Percentiles rank a stretch among this genome's conserved stretches.
These are phyloP conservation scores for Tetradesmus lagerheimii DNA, from an alignment of 139 green algal species.

Conservation along the genomic window DNA sequence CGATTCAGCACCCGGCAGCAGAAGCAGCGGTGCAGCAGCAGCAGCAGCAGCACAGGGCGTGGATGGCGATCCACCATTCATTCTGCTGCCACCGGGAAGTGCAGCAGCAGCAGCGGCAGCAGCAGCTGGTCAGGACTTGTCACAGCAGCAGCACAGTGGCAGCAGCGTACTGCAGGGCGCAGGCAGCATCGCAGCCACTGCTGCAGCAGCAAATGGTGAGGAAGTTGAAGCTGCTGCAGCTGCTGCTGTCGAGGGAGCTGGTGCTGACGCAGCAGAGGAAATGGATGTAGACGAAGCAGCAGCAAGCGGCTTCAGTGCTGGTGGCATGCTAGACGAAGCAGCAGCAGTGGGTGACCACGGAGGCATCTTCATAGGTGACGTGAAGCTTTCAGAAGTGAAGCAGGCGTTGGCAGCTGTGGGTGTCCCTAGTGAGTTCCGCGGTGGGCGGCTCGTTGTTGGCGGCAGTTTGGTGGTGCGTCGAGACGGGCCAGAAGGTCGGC, in stretches of 20 bases:
- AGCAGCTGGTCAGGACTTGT: not conserved
- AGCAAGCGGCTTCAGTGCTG: not conserved
- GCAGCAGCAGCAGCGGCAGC: not conserved
- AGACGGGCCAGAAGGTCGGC: slow-evolving; percentile 19
- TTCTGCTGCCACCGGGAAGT: not conserved
- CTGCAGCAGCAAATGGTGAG: not conserved
- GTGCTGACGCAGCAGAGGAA: not conserved
- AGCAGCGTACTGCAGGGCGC: not conserved
- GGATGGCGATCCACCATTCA: not conserved
- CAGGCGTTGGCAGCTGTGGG: slow-evolving; percentile 60
- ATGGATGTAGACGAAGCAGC: not conserved
- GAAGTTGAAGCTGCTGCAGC: not conserved
- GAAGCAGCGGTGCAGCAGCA: slow-evolving; percentile 4
- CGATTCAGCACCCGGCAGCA: not conserved
- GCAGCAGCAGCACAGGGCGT: not conserved
- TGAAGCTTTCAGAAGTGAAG: slow-evolving; percentile 64
- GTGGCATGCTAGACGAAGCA: not conserved
- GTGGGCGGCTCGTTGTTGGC: slow-evolving; percentile 54
- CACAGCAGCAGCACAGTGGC: not conserved
- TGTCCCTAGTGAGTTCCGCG: slow-evolving; percentile 67
- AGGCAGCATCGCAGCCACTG: not conserved
- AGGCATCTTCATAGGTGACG: slow-evolving; percentile 54
- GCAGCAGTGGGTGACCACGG: slow-evolving; percentile 34
- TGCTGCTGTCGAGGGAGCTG: not conserved
- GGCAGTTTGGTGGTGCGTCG: slow-evolving; percentile 6